Evolutionary conservation across 2,329 filamentous ascomycete genomes (phyloP), one percentile per base, ranked within the genome.

Genomic region (Tolypocladium paradoxum): DNA sequence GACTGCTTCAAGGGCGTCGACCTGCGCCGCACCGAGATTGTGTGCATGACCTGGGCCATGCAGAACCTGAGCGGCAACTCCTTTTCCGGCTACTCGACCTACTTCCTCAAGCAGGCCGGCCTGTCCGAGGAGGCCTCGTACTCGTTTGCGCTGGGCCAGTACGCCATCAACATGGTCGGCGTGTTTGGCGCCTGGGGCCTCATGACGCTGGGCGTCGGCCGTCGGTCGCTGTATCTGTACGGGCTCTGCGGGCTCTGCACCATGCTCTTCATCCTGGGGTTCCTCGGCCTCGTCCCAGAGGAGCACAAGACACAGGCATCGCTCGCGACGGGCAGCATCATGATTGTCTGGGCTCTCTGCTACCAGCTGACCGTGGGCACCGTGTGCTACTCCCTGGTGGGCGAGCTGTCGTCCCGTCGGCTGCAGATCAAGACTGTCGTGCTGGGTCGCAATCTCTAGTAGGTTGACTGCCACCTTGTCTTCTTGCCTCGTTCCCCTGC

Each of bases 351-450:
- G 87, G 85, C 90, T 1, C 73, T 93, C 47, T 81, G 85, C 62
- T 96, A 95, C 71, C 89, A 96, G 66, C 76, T 92, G 48, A 88
- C 88, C 0, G 90, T 96, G 49, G 90, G 90, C 38, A 93, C 90
- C 0, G 89, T 95, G 8, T 90, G 87, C 69, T 96, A 95, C 71
- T 93, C 89, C 0, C 79, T 96, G 12, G 90, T 96, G 5, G 82
- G 87, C 1, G 90, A 96, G 67, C 71, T 96, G 24, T 90, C 89
- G 0, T 90, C 89, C 0, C 82, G 88, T 16, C 81, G 90, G 2
- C 77, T 96, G 35, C 87, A 91, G 64, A 91, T 95, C 73, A 96
- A 96, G 75, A 95, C 91, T 0, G 87, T 95, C 24, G 90, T 93
- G 1, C 78, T 96, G 2, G 90, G 87, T 1, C 85, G 90, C 53